Evolutionary conservation across 2,329 filamentous ascomycete species (phyloP).

Genomic region (Neofusicoccum cordaticola): DNA sequence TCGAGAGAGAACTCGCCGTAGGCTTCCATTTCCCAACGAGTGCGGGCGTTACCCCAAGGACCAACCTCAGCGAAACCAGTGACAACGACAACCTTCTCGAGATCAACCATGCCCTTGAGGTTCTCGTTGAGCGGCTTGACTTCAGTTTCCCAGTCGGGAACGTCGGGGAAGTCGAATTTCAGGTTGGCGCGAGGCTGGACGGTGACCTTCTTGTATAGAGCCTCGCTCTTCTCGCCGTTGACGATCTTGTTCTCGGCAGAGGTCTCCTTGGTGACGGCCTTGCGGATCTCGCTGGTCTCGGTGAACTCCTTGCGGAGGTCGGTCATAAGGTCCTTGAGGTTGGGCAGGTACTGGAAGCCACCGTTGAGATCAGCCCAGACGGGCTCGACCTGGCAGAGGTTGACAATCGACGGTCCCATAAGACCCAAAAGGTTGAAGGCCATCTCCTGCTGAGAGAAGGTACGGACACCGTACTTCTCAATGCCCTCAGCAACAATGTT

Average conservation of each 20-base stretch:
- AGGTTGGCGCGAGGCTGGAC: conserved; percentile 95
- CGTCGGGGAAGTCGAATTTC: conserved; percentile 89
- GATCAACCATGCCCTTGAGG: conserved; percentile 96
- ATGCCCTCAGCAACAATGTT: conserved; percentile 97
- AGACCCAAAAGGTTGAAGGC: conserved; percentile 96
- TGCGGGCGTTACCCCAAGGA: conserved; percentile 97
- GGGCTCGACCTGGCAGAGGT: conserved; percentile 91
- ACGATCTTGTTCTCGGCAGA: conserved; percentile 96
- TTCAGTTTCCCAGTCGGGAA: conserved; percentile 90
- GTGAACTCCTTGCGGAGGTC: conserved; percentile 90
- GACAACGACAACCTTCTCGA: conserved; percentile 96
- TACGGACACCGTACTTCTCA: conserved; percentile 93
- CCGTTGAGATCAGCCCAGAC: conserved; percentile 98
- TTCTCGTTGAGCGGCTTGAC: conserved; percentile 82
- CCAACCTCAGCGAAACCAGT: conserved; percentile 95
- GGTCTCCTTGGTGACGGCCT: conserved; percentile 92
- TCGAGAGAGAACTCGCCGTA: conserved; percentile 95
- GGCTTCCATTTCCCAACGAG: conserved; percentile 99
- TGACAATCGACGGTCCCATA: conserved; percentile 90
- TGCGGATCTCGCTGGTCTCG: conserved; percentile 89
- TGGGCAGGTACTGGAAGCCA: conserved; percentile 93
- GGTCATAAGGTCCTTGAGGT: conserved; percentile 91
- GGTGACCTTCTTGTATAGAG: conserved; percentile 89
- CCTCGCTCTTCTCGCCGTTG: conserved; percentile 89
- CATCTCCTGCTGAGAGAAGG: conserved; percentile 99